Conservation (phyloP, 176 grass and related monocot species). For the Phoenix roebelenii region DNA sequence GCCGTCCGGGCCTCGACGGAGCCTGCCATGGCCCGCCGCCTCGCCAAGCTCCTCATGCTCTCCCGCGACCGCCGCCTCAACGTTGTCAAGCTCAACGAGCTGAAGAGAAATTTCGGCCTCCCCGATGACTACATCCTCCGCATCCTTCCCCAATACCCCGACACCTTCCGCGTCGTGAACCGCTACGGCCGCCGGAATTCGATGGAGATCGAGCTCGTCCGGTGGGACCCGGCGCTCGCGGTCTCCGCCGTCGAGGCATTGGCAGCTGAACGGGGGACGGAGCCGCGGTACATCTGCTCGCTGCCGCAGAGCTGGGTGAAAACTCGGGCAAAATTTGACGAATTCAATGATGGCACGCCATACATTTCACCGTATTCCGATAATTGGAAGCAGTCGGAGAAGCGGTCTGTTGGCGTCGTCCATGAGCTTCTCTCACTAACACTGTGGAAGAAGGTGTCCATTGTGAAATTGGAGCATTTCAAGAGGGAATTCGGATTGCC, state of each 20-base stretch:
- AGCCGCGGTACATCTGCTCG: slow-evolving; percentile 51
- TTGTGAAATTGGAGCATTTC: slow-evolving; percentile 87
- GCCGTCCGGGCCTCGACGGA: slow-evolving; percentile 38
- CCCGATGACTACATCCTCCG: slow-evolving; percentile 87
- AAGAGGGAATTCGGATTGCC: slow-evolving; percentile 63
- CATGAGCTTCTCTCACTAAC: slow-evolving; percentile 80
- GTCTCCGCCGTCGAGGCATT: slow-evolving; percentile 39
- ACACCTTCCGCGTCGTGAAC: slow-evolving; percentile 69
- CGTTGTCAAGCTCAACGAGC: slow-evolving; percentile 62
- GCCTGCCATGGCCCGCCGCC: slow-evolving; percentile 49
- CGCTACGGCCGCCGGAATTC: slow-evolving; percentile 37
- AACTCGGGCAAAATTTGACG: slow-evolving; percentile 47
- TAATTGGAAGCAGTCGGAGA: slow-evolving; percentile 33
- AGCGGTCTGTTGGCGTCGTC: slow-evolving; percentile 43
- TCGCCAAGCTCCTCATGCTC: slow-evolving; percentile 76
- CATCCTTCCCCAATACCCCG: slow-evolving; percentile 47
- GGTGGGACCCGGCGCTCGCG: slow-evolving; percentile 55
- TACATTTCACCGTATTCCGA: slow-evolving; percentile 73
- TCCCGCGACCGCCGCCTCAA: slow-evolving; percentile 46
- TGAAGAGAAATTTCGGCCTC: slow-evolving; percentile 62
- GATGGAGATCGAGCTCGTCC: slow-evolving; percentile 61
- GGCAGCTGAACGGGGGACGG: slow-evolving; percentile 1
- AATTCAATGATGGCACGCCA: slow-evolving; percentile 59
- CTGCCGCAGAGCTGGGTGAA: slow-evolving; percentile 52
- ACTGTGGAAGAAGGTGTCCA: slow-evolving; percentile 71